Evolutionary conservation across 768 basidiomycete species (phyloP).

Genomic region (Lactarius deliciosus): DNA sequence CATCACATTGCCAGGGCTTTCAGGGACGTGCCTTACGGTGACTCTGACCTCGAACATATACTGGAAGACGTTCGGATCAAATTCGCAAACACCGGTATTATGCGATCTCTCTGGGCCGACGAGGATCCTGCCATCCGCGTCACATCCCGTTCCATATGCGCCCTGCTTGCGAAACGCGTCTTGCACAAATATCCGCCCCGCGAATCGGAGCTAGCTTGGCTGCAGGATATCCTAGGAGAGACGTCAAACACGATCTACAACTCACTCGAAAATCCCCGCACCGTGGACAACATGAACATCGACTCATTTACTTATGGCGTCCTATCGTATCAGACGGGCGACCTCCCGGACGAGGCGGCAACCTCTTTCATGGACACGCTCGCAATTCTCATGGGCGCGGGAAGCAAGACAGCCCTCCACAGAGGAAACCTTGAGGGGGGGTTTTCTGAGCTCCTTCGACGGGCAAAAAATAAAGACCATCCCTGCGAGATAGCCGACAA

Average conservation of each 20-base stretch:
- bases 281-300: slow-evolving; percentile 5
- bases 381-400: slow-evolving; percentile 4
- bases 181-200: slow-evolving; percentile 5
- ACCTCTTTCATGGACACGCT: slow-evolving; percentile 10
- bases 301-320: slow-evolving; percentile 13
- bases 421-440: background rate
- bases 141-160: slow-evolving; percentile 13
- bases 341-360: background rate
- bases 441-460: slow-evolving; percentile 3
- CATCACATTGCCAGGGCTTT: slow-evolving; percentile 6
- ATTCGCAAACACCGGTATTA: slow-evolving; percentile 11
- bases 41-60: background rate
- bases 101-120: slow-evolving; percentile 13
- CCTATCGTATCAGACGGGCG: background rate
- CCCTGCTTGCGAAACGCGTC: slow-evolving; percentile 16
- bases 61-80: slow-evolving; percentile 13
- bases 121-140: slow-evolving; percentile 12
- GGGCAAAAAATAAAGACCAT: slow-evolving; percentile 26
- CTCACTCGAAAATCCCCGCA: background rate
- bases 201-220: slow-evolving; percentile 15
- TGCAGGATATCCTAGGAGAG: slow-evolving; percentile 6
- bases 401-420: background rate
- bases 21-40: background rate
- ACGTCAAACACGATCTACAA: slow-evolving; percentile 10
- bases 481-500: slow-evolving; percentile 31